These are phyloP conservation scores for Aspergillus bertholletiae DNA, from an alignment of 495 filamentous ascomycete species.

Conservation along the genomic window DNA sequence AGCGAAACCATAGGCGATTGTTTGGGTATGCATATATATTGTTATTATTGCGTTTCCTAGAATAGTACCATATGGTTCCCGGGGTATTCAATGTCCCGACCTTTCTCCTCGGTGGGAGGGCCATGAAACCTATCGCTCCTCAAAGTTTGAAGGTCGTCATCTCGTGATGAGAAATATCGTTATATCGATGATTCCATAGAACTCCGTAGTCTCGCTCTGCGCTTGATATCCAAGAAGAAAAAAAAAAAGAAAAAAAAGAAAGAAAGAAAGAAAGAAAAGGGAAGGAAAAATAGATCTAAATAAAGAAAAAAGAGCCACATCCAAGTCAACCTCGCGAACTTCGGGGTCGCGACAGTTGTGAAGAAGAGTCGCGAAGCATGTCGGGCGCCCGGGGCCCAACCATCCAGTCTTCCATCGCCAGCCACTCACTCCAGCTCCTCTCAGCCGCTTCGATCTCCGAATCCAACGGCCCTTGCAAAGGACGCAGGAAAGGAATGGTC, in stretches of 20 bases:
- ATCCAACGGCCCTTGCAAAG: slow-evolving; percentile 68
- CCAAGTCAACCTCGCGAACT: slow-evolving; percentile 27
- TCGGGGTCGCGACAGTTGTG: slow-evolving; percentile 34
- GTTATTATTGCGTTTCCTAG: not conserved
- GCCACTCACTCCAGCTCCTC: slow-evolving; percentile 77
- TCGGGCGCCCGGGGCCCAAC: slow-evolving; percentile 60
- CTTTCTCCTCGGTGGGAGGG: not conserved
- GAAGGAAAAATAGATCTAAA: not conserved
- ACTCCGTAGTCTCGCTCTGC: slow-evolving; percentile 12
- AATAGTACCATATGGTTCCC: not conserved
- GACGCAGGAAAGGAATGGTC: slow-evolving; percentile 80
- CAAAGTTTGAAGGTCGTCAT: slow-evolving; percentile 11
- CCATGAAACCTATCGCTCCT: slow-evolving; percentile 10
- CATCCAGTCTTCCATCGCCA: slow-evolving; percentile 97
- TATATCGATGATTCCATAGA: slow-evolving; percentile 9
- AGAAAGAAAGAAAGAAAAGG: not conserved
- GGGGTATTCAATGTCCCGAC: not conserved
- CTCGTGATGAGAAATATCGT: slow-evolving; percentile 12
- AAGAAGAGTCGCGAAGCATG: slow-evolving; percentile 42
- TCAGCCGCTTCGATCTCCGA: slow-evolving; percentile 83
- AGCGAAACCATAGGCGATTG: too few relatives aligned
- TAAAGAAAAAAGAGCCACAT: not conserved
- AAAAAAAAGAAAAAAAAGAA: slow-evolving; percentile 1
- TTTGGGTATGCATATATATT: not conserved
- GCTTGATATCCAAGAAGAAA: slow-evolving; percentile 3